Conservation (phyloP, 2,329 filamentous ascomycete genomes). For the Colletotrichum lentis region DNA sequence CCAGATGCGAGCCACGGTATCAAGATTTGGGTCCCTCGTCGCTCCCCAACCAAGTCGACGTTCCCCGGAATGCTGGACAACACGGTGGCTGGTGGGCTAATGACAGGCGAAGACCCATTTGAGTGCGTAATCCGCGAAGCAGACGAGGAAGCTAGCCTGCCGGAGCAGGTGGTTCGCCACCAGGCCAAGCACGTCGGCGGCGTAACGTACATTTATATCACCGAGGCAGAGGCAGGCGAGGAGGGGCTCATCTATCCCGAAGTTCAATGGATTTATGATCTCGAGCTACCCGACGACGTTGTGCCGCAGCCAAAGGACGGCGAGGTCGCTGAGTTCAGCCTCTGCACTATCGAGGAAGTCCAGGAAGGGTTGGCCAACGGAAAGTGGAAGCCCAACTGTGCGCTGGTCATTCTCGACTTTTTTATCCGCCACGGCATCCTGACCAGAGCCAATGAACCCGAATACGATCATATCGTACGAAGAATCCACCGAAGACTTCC, state of each 20-base stretch:
- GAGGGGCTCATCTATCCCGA: slow-evolving; percentile 86
- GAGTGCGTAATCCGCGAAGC: slow-evolving; percentile 87
- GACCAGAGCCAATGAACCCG: slow-evolving; percentile 78
- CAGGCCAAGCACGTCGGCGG: slow-evolving; percentile 69
- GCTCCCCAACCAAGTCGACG: slow-evolving; percentile 80
- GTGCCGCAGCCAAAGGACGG: slow-evolving; percentile 81
- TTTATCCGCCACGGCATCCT: slow-evolving; percentile 85
- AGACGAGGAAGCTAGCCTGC: slow-evolving; percentile 86
- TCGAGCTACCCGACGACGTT: slow-evolving; percentile 75
- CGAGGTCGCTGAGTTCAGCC: slow-evolving; percentile 85
- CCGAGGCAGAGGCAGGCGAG: slow-evolving; percentile 82
- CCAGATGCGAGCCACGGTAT: slow-evolving; percentile 60
- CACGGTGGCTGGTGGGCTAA: slow-evolving; percentile 84
- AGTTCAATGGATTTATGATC: slow-evolving; percentile 89
- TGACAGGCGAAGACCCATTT: slow-evolving; percentile 80
- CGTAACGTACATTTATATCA: slow-evolving; percentile 85
- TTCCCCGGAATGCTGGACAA: slow-evolving; percentile 96
- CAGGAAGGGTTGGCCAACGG: slow-evolving; percentile 73
- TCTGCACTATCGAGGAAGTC: slow-evolving; percentile 81
- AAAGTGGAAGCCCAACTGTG: slow-evolving; percentile 93
- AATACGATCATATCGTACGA: slow-evolving; percentile 78
- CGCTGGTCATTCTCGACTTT: slow-evolving; percentile 85
- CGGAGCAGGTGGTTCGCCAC: slow-evolving; percentile 71
- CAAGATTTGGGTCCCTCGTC: slow-evolving; percentile 83
- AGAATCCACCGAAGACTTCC: slow-evolving; percentile 81